phyloP scores from a whole-genome alignment of 495 filamentous ascomycete species.

The Neurospora sp. region DNA sequence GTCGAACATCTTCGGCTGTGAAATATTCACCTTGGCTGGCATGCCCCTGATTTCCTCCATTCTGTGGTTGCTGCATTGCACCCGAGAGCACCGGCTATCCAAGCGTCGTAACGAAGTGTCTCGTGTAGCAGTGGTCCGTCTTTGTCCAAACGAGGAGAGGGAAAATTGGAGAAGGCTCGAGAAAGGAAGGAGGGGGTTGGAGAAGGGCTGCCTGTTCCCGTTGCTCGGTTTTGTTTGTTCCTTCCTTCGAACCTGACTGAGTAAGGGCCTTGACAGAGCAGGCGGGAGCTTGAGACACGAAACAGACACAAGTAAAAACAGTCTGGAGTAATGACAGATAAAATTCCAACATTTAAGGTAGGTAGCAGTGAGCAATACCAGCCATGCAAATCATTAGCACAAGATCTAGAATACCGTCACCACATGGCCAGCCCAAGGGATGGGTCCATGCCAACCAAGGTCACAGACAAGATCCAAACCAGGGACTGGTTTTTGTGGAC shows the following conservation, averaged over 20 bases:
- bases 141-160: neutral
- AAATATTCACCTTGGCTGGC: neutral
- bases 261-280: neutral
- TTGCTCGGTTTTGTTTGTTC: neutral
- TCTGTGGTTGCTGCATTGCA: neutral
- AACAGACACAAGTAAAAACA: neutral
- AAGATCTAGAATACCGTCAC: neutral
- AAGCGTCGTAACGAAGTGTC: neutral
- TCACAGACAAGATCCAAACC: neutral
- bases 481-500: no score
- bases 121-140: neutral
- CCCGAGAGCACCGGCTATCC: neutral
- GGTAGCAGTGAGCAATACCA: neutral
- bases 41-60: neutral
- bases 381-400: neutral
- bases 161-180: neutral
- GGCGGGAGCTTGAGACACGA: neutral
- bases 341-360: neutral
- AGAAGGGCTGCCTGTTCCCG: neutral
- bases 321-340: neutral
- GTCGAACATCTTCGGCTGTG: neutral
- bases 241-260: neutral
- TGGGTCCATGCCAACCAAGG: neutral
- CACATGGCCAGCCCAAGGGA: neutral
- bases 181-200: neutral